Conservation (phyloP, 257 asterid species). For the Solanum gandarillasii region DNA sequence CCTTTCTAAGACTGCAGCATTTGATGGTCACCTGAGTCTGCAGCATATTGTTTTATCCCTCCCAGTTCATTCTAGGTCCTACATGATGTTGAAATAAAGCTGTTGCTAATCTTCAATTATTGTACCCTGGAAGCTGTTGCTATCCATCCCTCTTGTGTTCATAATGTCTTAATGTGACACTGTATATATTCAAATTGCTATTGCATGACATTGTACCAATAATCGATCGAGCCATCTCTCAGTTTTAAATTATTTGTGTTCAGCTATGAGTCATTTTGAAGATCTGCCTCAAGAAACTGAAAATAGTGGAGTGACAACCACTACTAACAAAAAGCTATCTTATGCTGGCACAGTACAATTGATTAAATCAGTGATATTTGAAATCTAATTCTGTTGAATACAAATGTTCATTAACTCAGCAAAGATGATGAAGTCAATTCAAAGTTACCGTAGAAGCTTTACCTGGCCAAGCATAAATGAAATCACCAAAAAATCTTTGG, state of each 20-base stretch:
- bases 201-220: not conserved
- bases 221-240: not conserved
- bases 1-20: slow-evolving; percentile 51
- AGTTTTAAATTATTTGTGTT: not conserved
- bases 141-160: not conserved
- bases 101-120: not conserved
- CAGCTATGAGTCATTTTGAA: not conserved
- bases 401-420: not conserved
- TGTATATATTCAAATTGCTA: not conserved
- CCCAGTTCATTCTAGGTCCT: not conserved
- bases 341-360: not conserved
- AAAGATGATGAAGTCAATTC: not conserved
- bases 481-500: not conserved
- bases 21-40: not conserved
- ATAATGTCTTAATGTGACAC: not conserved
- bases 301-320: not conserved
- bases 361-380: not conserved
- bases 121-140: not conserved
- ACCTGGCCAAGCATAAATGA: not conserved
- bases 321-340: not conserved
- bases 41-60: not conserved
- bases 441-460: not conserved
- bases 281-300: not conserved
- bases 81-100: not conserved
- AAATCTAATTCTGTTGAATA: not conserved